These are phyloP conservation scores for Tricholoma sp. DNA, from an alignment of 768 basidiomycete genomes.

Conservation along the genomic window DNA sequence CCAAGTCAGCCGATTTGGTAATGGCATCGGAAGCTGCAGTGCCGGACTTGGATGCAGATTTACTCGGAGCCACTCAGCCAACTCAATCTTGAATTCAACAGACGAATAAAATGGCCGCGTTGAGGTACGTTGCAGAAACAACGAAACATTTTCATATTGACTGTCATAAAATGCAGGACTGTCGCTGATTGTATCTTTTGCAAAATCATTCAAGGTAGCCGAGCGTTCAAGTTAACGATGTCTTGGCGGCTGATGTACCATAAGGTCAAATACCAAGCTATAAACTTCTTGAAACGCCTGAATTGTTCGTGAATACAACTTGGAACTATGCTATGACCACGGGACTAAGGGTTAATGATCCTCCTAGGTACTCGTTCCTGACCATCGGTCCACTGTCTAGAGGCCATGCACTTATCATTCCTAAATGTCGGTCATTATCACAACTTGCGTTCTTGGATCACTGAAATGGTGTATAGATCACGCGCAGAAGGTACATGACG, in stretches of 20 bases:
- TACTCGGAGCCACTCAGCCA: no score
- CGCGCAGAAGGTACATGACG: conserved; percentile 76
- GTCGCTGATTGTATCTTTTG: conserved; percentile 81
- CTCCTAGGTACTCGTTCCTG: conserved; percentile 74
- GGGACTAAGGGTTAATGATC: neutral
- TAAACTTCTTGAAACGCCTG: conserved; percentile 72
- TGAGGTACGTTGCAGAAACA: conserved; percentile 24
- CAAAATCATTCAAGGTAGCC: conserved; percentile 85
- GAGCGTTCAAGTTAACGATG: neutral
- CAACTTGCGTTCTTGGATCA: neutral
- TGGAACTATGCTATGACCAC: neutral
- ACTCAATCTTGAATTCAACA: neutral
- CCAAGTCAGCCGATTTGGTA: no score
- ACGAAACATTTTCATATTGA: neutral
- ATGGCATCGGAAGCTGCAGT: neutral
- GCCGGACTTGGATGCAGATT: neutral
- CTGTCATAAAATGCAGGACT: conserved; percentile 29
- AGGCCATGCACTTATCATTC: conserved; percentile 90
- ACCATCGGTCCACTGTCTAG: conserved; percentile 89
- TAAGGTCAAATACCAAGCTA: conserved; percentile 86
- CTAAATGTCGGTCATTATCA: conserved; percentile 62
- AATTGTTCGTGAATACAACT: conserved; percentile 48
- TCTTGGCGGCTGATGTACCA: neutral
- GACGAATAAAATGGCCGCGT: conserved; percentile 22
- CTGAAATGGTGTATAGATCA: conserved; percentile 54